Evolutionary conservation across 2,329 filamentous ascomycete genomes (phyloP).

Genomic region (Fusarium musae): DNA sequence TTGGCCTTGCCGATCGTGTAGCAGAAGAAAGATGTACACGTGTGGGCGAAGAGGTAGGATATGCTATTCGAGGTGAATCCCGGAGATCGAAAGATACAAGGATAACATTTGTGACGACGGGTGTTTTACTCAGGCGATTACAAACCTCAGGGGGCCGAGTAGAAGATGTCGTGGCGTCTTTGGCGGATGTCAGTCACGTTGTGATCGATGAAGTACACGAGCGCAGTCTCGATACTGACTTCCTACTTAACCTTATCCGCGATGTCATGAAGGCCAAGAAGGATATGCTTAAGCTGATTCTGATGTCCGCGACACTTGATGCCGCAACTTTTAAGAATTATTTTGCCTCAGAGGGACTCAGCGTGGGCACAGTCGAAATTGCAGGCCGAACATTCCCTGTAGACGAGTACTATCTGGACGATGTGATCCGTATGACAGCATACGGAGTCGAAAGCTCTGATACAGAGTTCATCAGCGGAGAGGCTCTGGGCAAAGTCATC

Average conservation of each 20-base stretch:
- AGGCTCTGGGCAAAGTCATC: conserved; percentile 75
- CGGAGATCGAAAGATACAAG: conserved; percentile 82
- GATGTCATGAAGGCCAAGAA: conserved; percentile 85
- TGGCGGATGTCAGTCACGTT: conserved; percentile 92
- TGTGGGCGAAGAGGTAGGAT: conserved; percentile 90
- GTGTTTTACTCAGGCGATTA: conserved; percentile 90
- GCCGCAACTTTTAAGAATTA: conserved; percentile 71
- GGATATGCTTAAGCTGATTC: conserved; percentile 88
- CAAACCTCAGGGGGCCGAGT: conserved; percentile 86
- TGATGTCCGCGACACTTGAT: conserved; percentile 96
- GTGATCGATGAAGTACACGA: conserved; percentile 98
- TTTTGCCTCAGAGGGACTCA: conserved; percentile 81
- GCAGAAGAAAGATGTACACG: conserved; percentile 86
- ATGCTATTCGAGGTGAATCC: conserved; percentile 95
- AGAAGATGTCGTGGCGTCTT: conserved; percentile 81
- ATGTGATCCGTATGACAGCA: conserved; percentile 87
- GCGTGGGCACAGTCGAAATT: conserved; percentile 74
- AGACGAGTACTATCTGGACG: conserved; percentile 87
- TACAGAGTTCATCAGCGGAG: conserved; percentile 57
- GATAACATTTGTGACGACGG: conserved; percentile 99
- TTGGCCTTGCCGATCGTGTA: conserved; percentile 93
- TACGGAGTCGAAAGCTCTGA: conserved; percentile 69
- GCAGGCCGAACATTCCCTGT: conserved; percentile 94
- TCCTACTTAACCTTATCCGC: conserved; percentile 90
- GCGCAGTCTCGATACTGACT: conserved; percentile 96